Conservation (phyloP, 2,329 filamentous ascomycete species). For the Neofusicoccum parvum region DNA sequence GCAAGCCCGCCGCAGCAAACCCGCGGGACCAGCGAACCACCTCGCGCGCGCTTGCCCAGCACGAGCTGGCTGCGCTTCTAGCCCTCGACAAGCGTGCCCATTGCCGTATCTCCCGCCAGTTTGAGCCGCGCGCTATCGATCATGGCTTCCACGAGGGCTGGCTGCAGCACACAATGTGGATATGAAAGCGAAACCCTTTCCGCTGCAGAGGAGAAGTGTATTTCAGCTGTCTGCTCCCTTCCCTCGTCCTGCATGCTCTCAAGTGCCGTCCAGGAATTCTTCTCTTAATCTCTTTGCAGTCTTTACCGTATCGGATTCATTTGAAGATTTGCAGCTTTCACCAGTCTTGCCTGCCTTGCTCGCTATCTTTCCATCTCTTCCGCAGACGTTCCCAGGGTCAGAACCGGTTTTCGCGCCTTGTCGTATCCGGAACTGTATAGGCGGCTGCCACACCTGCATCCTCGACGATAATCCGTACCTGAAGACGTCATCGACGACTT, state of each 20-base stretch:
- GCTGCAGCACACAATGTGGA: constrained; percentile 5
- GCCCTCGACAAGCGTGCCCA: background rate
- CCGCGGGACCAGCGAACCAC: background rate
- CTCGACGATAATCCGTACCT: constrained; percentile 1
- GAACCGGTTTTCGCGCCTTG: constrained; percentile 17
- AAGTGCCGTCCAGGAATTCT: background rate
- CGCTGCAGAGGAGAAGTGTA: background rate
- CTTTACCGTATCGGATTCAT: background rate
- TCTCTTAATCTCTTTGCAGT: background rate
- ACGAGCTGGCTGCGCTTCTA: constrained; percentile 1
- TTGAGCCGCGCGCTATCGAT: constrained; percentile 19
- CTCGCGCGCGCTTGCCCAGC: constrained; percentile 13
- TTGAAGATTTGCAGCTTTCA: background rate
- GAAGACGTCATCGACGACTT: constrained; percentile 14
- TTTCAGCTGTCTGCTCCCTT: background rate
- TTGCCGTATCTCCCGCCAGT: background rate
- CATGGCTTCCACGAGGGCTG: constrained; percentile 7
- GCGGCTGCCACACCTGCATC: background rate
- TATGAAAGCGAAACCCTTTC: constrained; percentile 2
- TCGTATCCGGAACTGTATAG: constrained; percentile 8
- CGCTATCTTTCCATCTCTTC: background rate
- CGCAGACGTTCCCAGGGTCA: background rate
- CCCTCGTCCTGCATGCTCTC: background rate
- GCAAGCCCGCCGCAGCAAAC: constrained; percentile 1
- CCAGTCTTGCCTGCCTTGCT: background rate